A percentile compares a stretch with the other conserved stretches of the same genome.
Evolutionary conservation across 345 rosid genomes (phyloP).

Genomic region (Brassica rapa): DNA sequence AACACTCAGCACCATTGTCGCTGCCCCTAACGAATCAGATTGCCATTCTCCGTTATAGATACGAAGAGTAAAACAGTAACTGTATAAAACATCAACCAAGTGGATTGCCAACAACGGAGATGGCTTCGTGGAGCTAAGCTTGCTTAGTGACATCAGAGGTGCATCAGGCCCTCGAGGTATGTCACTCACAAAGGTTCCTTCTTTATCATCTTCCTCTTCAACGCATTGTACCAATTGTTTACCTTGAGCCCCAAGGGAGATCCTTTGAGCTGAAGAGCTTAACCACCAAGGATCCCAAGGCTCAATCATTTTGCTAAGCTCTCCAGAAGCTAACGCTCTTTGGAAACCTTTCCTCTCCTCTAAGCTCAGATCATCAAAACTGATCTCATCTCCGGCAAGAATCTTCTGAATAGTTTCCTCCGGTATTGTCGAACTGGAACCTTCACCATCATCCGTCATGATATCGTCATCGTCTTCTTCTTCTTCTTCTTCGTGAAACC

Average conservation of each 20-base stretch:
- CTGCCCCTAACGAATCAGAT: constrained; percentile 70
- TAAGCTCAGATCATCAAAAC: constrained; percentile 64
- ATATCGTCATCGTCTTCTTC: constrained; percentile 52
- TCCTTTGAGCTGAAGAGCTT: constrained; percentile 60
- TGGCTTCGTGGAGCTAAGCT: constrained; percentile 64
- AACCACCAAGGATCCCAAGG: constrained; percentile 99
- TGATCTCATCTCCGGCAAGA: constrained; percentile 62
- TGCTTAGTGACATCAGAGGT: constrained; percentile 55
- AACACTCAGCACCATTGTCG: constrained; percentile 51
- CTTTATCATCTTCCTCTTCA: constrained; percentile 21
- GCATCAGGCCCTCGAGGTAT: constrained; percentile 75
- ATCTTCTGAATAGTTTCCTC: constrained; percentile 70
- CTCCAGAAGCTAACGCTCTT: constrained; percentile 88
- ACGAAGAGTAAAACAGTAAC: constrained; percentile 80
- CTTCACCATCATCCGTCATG: constrained; percentile 44
- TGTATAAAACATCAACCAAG: constrained; percentile 67
- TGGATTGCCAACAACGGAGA: constrained; percentile 74
- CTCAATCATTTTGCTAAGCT: constrained; percentile 79
- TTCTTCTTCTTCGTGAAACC: constrained; percentile 65
- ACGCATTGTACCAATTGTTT: constrained; percentile 61
- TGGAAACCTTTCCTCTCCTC: constrained; percentile 79
- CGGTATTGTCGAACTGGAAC: constrained; percentile 50
- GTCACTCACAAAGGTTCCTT: constrained; percentile 41
- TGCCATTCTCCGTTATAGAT: constrained; percentile 90
- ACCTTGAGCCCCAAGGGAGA: constrained; percentile 64